phyloP scores from a whole-genome alignment of 176 grass and related monocot genomes.

The Triticum turgidum region DNA sequence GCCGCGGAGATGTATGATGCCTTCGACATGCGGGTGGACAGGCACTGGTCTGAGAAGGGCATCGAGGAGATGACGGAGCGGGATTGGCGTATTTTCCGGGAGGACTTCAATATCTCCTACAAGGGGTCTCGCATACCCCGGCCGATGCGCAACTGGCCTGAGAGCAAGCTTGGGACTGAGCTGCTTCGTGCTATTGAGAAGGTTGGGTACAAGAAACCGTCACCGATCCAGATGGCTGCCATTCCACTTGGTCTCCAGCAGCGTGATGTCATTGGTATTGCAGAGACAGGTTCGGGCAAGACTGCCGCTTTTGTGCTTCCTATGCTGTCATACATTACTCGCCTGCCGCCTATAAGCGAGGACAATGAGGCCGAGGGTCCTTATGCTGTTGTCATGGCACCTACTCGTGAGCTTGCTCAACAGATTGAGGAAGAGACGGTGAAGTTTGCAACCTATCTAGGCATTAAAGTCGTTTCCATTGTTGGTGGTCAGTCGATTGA shows the following conservation, averaged over 20 bases:
- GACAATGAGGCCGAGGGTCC: conserved; percentile 96
- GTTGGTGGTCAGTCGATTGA: conserved; percentile 98
- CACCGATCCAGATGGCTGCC: conserved; percentile 94
- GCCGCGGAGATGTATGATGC: conserved; percentile 81
- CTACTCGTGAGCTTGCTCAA: conserved; percentile 94
- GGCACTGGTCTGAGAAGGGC: conserved; percentile 87
- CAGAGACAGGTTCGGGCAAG: conserved; percentile 94
- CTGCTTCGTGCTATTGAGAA: conserved; percentile 84
- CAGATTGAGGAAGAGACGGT: conserved; percentile 99
- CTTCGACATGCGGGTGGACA: conserved; percentile 93
- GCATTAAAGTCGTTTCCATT: conserved; percentile 95
- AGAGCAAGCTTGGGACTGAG: conserved; percentile 82
- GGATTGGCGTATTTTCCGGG: conserved; percentile 95
- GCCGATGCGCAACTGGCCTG: conserved; percentile 82
- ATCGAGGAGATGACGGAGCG: conserved; percentile 89
- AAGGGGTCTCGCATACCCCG: conserved; percentile 88
- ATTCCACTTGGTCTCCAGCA: conserved; percentile 95
- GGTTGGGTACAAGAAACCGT: conserved; percentile 77
- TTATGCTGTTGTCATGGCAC: conserved; percentile 97
- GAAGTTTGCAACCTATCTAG: conserved; percentile 91
- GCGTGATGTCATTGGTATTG: conserved; percentile 96
- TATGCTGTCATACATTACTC: conserved; percentile 92
- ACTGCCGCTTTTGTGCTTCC: conserved; percentile 96
- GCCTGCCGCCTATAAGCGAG: conserved; percentile 84
- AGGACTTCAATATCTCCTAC: conserved; percentile 95